Evolutionary conservation across 1,284 basidiomycete genomes (phyloP).

Genomic region (Coriolopsis trogii): DNA sequence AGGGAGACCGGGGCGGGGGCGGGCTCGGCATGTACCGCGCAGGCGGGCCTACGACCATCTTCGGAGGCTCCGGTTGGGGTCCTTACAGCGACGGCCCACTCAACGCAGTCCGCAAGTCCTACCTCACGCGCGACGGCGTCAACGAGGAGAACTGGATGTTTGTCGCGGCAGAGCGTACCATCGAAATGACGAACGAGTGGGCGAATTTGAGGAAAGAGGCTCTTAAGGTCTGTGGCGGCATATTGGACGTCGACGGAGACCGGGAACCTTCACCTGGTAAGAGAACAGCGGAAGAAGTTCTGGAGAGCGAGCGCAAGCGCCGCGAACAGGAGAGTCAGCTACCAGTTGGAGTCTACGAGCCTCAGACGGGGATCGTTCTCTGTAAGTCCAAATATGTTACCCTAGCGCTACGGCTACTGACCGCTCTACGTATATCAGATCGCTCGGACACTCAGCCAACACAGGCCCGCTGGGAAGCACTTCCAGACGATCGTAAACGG

Average conservation of each 20-base stretch:
- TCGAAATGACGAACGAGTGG: constrained; percentile 68
- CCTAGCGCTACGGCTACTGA: no score
- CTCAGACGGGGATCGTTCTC: constrained; percentile 67
- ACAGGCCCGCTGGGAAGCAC: constrained; percentile 57
- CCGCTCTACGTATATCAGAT: constrained; percentile 45
- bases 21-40: constrained; percentile 73
- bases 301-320: constrained; percentile 28
- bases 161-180: constrained; percentile 68
- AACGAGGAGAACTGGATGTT: constrained; percentile 90
- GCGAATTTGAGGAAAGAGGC: constrained; percentile 61
- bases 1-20: constrained; percentile 39
- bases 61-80: constrained; percentile 79
- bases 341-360: constrained; percentile 71
- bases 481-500: constrained; percentile 50
- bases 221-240: constrained; percentile 48
- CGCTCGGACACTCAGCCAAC: constrained; percentile 75
- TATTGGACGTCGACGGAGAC: constrained; percentile 28
- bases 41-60: constrained; percentile 87
- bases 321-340: constrained; percentile 37
- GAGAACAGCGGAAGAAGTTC: constrained; percentile 29
- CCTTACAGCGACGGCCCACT: constrained; percentile 84
- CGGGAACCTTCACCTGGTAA: constrained; percentile 22
- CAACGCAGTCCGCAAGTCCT: constrained; percentile 76
- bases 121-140: constrained; percentile 72
- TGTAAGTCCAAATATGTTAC: no score